Base-by-base conservation (phyloP, 2,329 filamentous ascomycete genomes). In the Aspergillus pseudonomiae region DNA sequence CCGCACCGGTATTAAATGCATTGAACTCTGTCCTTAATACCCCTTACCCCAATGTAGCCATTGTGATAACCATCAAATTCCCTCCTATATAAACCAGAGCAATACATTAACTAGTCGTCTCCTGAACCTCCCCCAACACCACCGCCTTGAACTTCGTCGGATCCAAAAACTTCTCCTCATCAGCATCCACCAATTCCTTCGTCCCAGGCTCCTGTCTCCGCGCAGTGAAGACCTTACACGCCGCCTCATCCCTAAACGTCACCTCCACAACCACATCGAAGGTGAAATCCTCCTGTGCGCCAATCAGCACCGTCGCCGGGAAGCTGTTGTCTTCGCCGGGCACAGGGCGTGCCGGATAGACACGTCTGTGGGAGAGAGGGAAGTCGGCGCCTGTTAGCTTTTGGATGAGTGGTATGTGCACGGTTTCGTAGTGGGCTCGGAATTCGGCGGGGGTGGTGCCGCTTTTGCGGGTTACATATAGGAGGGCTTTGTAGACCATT, bases 91-190 rank as follows among this genome's bases (percentile, higher is more conserved):
- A 43, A 1, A 19, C 26, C 6, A 6, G 4, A 50, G 11, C 46
- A 6, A 10, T 28, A 10, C 11, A 32, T 6, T 10, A 30, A 4
- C 4, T 6, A 1, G 28, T 32, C 24, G 32, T 55, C 34, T 55
- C 52, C 4, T 39, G 16, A 24, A 55, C 52, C 16, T 46, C 59
- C 21, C 53, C 59, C 32, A 61, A 16, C n/a, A 61, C 16, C 36
- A 61, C 59, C 24, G 46, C 28, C 41, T 34, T 57, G 7, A 61
- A 9, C 53, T 52, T 61, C 28, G 43, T 19, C 19, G 21, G 9
- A 26, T 57, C 53, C 43, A 61, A 16, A 32, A 61, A 61, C 21
- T 43, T 52, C 59, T 57, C 53, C 32, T 61, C 59, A 9, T 61
- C 59, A 9, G 28, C 53, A 50, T 61, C 59, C 1, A 61, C 24